Conservation (phyloP, 2,329 filamentous ascomycete genomes). For the Cladorrhinum sp. region DNA sequence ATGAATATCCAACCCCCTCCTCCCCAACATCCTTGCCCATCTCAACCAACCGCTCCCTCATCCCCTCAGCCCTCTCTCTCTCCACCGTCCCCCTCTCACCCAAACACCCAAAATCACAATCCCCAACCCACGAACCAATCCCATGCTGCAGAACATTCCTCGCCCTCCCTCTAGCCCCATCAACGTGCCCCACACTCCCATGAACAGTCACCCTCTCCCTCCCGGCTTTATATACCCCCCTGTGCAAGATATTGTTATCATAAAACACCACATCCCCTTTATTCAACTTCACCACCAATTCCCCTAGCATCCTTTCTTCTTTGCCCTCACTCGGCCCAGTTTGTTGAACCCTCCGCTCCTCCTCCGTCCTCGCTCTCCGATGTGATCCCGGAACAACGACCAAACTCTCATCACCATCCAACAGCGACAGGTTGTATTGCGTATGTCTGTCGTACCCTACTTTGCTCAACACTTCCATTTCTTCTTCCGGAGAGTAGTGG, state of each 20-base stretch:
- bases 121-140: slow-evolving; percentile 62
- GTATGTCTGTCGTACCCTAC: slow-evolving; percentile 50
- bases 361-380: slow-evolving; percentile 63
- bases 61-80: slow-evolving; percentile 55
- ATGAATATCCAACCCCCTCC: slow-evolving; percentile 60
- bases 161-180: slow-evolving; percentile 55
- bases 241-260: slow-evolving; percentile 82
- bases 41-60: slow-evolving; percentile 61
- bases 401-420: slow-evolving; percentile 67
- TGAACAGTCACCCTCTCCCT: slow-evolving; percentile 69
- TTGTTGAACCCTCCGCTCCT: slow-evolving; percentile 60
- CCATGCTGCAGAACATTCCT: slow-evolving; percentile 75
- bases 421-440: slow-evolving; percentile 81
- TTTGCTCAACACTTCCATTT: slow-evolving; percentile 53
- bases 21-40: slow-evolving; percentile 60
- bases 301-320: slow-evolving; percentile 57
- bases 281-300: slow-evolving; percentile 63
- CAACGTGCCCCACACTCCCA: slow-evolving; percentile 64
- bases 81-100: slow-evolving; percentile 38
- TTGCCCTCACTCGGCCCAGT: slow-evolving; percentile 49
- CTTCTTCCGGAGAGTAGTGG: slow-evolving; percentile 63
- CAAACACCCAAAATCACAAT: slow-evolving; percentile 50
- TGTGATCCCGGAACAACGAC: slow-evolving; percentile 79
- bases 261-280: slow-evolving; percentile 84
- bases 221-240: slow-evolving; percentile 60